phyloP scores from a whole-genome alignment of 2,329 filamentous ascomycete species.

The Fusarium torulosum region DNA sequence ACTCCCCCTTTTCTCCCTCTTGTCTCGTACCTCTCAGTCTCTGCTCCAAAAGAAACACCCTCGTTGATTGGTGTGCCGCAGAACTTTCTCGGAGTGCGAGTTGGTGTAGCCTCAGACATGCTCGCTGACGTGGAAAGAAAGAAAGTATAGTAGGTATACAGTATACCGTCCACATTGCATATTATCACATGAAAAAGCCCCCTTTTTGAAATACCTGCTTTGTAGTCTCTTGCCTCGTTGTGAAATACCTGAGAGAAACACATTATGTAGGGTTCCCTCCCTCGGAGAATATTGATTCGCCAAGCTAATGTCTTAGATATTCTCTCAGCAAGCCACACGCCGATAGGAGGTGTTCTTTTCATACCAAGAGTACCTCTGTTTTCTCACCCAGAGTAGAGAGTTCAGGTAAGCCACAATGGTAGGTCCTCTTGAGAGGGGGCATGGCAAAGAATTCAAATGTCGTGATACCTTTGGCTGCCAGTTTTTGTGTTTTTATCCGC shows the following conservation, averaged over 20 bases:
- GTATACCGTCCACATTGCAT: neutral
- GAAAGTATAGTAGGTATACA: constrained; percentile 9
- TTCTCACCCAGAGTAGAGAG: too few relatives aligned
- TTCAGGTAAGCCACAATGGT: neutral
- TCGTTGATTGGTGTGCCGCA: neutral
- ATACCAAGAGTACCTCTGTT: neutral
- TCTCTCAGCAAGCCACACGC: constrained; percentile 35
- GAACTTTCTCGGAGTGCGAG: neutral
- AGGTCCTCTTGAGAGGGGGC: neutral
- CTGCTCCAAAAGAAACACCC: neutral
- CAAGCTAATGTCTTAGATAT: neutral
- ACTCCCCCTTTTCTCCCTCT: neutral
- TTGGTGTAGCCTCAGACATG: constrained; percentile 12
- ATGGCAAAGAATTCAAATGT: neutral
- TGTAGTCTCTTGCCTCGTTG: neutral
- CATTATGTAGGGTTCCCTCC: constrained; percentile 1
- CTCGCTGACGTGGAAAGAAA: neutral
- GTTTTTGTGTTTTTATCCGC: neutral
- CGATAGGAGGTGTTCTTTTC: neutral
- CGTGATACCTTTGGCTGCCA: constrained; percentile 5
- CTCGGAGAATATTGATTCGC: constrained; percentile 23
- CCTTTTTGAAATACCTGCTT: neutral
- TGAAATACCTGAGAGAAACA: neutral
- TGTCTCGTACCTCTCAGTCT: neutral
- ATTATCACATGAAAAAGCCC: neutral